These are phyloP conservation scores for Microbotryomycetes sp. DNA, from an alignment of 1,284 basidiomycete species.

Conservation along the genomic window DNA sequence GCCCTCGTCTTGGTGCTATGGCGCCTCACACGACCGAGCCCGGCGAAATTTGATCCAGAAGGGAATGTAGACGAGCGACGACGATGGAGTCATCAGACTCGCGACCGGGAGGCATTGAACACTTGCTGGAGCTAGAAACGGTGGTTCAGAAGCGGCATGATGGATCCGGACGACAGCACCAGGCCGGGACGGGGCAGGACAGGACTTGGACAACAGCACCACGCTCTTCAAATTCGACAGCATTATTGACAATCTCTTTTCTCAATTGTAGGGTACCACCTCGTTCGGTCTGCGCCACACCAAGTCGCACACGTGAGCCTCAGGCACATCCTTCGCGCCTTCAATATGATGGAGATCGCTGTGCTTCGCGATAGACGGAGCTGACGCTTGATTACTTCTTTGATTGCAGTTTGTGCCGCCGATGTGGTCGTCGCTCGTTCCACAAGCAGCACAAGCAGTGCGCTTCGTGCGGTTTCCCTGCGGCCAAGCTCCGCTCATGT, in stretches of 20 bases:
- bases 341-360: background rate
- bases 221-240: no score
- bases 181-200: no score
- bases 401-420: constrained; percentile 65
- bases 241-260: background rate
- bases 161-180: no score
- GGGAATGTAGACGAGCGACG: no score
- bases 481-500: constrained; percentile 86
- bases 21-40: background rate
- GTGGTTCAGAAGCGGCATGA: no score
- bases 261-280: constrained; percentile 23
- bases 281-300: constrained; percentile 84
- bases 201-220: no score
- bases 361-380: no score
- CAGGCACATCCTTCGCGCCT: background rate
- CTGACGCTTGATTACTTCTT: no score
- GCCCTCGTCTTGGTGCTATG: background rate
- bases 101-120: no score
- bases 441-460: constrained; percentile 97
- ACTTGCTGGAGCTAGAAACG: no score
- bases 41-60: no score
- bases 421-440: constrained; percentile 86
- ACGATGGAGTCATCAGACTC: no score
- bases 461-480: constrained; percentile 91
- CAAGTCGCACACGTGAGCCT: constrained; percentile 77